Conservation (phyloP, 768 basidiomycete species). For the Lactarius sp. region DNA sequence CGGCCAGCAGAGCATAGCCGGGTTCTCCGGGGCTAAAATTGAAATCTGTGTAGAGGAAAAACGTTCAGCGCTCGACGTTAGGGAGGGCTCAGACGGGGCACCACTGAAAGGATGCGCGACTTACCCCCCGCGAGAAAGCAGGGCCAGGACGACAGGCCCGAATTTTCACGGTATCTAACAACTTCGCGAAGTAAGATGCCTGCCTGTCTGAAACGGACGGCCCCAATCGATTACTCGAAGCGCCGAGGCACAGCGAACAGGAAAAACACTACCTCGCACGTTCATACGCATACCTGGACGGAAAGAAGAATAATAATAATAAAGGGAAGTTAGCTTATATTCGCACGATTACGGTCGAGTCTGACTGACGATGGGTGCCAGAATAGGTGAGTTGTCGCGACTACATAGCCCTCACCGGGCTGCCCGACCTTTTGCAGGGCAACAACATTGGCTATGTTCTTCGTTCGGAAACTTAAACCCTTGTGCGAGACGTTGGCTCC, state of each 20-base stretch:
- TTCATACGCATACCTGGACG: slow-evolving; percentile 71
- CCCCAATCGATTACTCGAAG: neutral
- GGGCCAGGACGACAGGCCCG: slow-evolving; percentile 56
- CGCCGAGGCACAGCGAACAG: neutral
- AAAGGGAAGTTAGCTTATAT: neutral
- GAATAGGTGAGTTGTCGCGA: slow-evolving; percentile 90
- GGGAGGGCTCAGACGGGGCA: neutral
- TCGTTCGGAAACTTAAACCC: slow-evolving; percentile 65
- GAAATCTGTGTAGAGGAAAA: slow-evolving; percentile 55
- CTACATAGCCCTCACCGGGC: slow-evolving; percentile 51
- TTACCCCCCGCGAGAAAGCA: slow-evolving; percentile 81
- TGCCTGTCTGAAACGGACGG: slow-evolving; percentile 52
- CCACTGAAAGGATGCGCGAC: slow-evolving; percentile 10
- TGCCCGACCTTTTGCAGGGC: slow-evolving; percentile 49
- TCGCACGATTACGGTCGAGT: neutral
- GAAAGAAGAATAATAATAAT: neutral
- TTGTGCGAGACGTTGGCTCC: slow-evolving; percentile 36
- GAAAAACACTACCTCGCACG: slow-evolving; percentile 52
- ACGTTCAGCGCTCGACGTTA: neutral
- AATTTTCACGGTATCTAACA: slow-evolving; percentile 46
- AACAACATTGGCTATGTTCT: slow-evolving; percentile 74
- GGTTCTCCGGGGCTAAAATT: slow-evolving; percentile 83
- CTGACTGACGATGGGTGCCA: slow-evolving; percentile 81
- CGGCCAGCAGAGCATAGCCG: slow-evolving; percentile 72
- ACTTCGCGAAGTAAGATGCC: slow-evolving; percentile 68